Evolutionary conservation across 192 early-diverging fungal species (phyloP).

Genomic region (Podila epicladia): DNA sequence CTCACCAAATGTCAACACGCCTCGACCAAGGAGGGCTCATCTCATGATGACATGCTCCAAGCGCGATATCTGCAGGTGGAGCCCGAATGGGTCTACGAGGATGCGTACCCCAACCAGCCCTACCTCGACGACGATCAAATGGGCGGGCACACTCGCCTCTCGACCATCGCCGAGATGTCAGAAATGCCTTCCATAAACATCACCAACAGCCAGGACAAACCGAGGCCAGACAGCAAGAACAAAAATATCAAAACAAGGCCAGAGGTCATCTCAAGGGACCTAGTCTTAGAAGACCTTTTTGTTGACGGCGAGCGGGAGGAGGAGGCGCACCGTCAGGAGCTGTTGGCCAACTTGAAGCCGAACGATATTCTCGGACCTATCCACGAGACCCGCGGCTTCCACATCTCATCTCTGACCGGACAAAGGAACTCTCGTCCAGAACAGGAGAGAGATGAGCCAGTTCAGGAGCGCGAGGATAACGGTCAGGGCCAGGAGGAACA

Average conservation of each 20-base stretch:
- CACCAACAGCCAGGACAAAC: slow-evolving; percentile 6
- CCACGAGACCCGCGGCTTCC: slow-evolving; percentile 38
- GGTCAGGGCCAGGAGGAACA: slow-evolving; percentile 1
- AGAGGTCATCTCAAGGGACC: slow-evolving; percentile 31
- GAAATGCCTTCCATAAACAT: slow-evolving; percentile 43
- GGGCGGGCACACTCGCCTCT: slow-evolving; percentile 13
- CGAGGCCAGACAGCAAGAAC: slow-evolving; percentile 2
- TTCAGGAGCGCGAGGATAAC: slow-evolving; percentile 4
- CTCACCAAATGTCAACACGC: too few relatives aligned
- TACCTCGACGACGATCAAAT: slow-evolving; percentile 32
- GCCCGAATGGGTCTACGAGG: slow-evolving; percentile 13
- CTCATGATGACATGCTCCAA: slow-evolving; percentile 1
- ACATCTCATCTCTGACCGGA: slow-evolving; percentile 33
- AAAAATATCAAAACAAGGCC: slow-evolving; percentile 11
- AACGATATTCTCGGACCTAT: slow-evolving; percentile 40
- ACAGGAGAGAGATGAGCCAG: neutral
- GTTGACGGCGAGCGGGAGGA: slow-evolving; percentile 29
- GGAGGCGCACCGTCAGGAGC: slow-evolving; percentile 18
- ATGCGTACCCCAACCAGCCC: neutral
- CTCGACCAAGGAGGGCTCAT: neutral
- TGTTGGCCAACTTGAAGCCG: slow-evolving; percentile 45
- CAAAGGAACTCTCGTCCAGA: slow-evolving; percentile 2
- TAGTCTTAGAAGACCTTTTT: slow-evolving; percentile 38
- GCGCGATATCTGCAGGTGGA: slow-evolving; percentile 32
- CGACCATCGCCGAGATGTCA: slow-evolving; percentile 41